Percentiles rank a stretch among this genome's conserved stretches.
Conservation (phyloP, 441 rosid species). For the Populus trichocarpa region DNA sequence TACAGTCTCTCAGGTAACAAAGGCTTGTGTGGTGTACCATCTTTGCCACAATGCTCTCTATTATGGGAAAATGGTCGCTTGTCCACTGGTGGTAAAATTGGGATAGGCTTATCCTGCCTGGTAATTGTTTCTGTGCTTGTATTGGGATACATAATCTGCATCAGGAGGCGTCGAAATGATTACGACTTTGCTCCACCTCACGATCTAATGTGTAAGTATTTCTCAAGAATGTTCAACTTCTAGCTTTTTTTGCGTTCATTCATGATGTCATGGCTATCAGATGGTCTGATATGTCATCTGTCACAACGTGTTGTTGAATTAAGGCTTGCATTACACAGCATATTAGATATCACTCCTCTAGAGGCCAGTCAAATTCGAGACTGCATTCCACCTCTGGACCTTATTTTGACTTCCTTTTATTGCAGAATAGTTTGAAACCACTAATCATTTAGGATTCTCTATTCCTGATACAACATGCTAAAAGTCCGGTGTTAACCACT, state of each 20-base stretch:
- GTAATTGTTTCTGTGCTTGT: constrained; percentile 40
- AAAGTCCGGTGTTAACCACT: not conserved
- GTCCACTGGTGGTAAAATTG: constrained; percentile 81
- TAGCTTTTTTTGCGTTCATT: not conserved
- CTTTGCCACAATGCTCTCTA: constrained; percentile 70
- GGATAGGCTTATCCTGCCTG: constrained; percentile 57
- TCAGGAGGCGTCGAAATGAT: constrained; percentile 67
- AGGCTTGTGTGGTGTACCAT: constrained; percentile 85
- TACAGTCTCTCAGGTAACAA: constrained; percentile 91
- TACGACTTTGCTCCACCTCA: constrained; percentile 93
- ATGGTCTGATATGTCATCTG: not conserved
- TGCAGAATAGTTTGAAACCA: not conserved
- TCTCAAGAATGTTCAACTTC: constrained; percentile 1
- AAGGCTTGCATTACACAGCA: not conserved
- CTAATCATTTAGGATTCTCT: not conserved
- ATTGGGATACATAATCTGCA: constrained; percentile 49
- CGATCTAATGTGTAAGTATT: constrained; percentile 78
- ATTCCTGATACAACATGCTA: not conserved
- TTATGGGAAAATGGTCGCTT: constrained; percentile 83
- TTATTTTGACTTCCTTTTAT: not conserved
- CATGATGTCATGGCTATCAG: not conserved
- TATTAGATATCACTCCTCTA: not conserved
- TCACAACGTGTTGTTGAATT: not conserved
- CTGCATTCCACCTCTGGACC: not conserved
- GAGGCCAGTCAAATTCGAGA: not conserved